Evolutionary conservation across 352 stramenopile species (phyloP).

Genomic region (Phytophthora pinifolia): DNA sequence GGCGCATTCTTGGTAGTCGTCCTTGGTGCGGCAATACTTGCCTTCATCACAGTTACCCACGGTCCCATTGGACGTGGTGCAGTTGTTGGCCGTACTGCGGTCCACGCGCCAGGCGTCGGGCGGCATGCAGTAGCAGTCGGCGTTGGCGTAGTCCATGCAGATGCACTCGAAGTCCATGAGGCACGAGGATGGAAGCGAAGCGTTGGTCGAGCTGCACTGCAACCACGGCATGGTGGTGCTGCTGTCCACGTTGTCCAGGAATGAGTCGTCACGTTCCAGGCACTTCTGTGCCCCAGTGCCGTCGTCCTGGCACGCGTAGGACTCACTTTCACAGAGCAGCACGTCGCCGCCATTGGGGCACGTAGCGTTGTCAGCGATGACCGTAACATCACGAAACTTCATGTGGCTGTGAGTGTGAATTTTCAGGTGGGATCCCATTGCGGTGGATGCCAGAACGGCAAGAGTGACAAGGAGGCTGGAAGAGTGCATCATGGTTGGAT

Average conservation of each 20-base stretch:
- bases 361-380: slow-evolving; percentile 40
- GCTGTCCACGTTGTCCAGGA: slow-evolving; percentile 44
- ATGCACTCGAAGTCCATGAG: slow-evolving; percentile 50
- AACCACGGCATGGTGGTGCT: slow-evolving; percentile 42
- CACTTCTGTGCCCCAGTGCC: slow-evolving; percentile 35
- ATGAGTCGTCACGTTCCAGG: slow-evolving; percentile 37
- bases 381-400: slow-evolving; percentile 51
- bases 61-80: slow-evolving; percentile 38
- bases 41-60: slow-evolving; percentile 36
- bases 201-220: slow-evolving; percentile 34
- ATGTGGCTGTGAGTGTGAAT: slow-evolving; percentile 32
- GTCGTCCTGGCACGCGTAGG: slow-evolving; percentile 47
- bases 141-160: slow-evolving; percentile 43
- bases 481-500: slow-evolving; percentile 17
- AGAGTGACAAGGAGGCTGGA: slow-evolving; percentile 18
- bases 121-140: slow-evolving; percentile 50
- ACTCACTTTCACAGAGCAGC: slow-evolving; percentile 41
- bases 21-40: slow-evolving; percentile 63
- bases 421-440: slow-evolving; percentile 17
- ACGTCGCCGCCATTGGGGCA: slow-evolving; percentile 50
- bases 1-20: slow-evolving; percentile 47
- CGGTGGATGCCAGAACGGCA: slow-evolving; percentile 17
- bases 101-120: slow-evolving; percentile 47
- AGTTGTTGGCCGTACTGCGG: slow-evolving; percentile 30
- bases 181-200: slow-evolving; percentile 45